phyloP scores from a whole-genome alignment of 495 filamentous ascomycete species.

The Acidiella bohemica region DNA sequence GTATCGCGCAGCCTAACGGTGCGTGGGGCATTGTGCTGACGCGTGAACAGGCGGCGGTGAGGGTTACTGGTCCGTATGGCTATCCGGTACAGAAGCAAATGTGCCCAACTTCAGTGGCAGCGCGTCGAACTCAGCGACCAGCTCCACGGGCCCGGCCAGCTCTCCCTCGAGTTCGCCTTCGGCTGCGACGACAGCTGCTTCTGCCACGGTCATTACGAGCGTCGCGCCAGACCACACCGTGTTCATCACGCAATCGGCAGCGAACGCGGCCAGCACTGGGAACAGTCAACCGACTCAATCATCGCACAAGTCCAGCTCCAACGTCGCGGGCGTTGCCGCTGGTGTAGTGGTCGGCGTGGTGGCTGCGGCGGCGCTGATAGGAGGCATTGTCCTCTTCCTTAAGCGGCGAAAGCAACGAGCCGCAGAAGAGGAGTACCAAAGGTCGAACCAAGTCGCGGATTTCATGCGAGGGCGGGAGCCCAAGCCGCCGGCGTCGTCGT shows the following conservation, averaged over 20 bases:
- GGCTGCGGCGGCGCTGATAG: conserved; percentile 48
- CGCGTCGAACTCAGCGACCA: conserved; percentile 15
- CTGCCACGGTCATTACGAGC: conserved; percentile 17
- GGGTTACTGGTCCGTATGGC: conserved; percentile 35
- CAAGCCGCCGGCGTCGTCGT: conserved; percentile 43
- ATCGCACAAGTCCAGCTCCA: conserved; percentile 33
- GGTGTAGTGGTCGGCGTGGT: conserved; percentile 81
- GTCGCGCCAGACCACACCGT: conserved; percentile 11
- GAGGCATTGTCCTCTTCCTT: conserved; percentile 60
- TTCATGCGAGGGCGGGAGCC: conserved; percentile 39
- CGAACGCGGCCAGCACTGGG: conserved; percentile 1
- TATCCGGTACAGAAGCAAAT: conserved; percentile 34
- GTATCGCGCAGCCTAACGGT: conserved; percentile 20
- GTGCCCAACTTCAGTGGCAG: conserved; percentile 6
- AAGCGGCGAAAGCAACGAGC: conserved; percentile 59
- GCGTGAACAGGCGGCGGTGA: conserved; percentile 39
- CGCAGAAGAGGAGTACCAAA: conserved; percentile 66
- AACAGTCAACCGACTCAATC: conserved; percentile 3
- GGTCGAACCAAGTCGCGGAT: conserved; percentile 53
- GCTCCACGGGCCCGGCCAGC: conserved; percentile 19
- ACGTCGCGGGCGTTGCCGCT: conserved; percentile 67
- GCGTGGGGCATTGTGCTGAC: conserved; percentile 23
- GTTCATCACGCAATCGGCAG: conserved; percentile 7
- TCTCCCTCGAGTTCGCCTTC: conserved; percentile 22
- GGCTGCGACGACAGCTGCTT: conserved; percentile 11